phyloP scores from a whole-genome alignment of 306 rosid genomes.

The Cicer chorassanicum region DNA sequence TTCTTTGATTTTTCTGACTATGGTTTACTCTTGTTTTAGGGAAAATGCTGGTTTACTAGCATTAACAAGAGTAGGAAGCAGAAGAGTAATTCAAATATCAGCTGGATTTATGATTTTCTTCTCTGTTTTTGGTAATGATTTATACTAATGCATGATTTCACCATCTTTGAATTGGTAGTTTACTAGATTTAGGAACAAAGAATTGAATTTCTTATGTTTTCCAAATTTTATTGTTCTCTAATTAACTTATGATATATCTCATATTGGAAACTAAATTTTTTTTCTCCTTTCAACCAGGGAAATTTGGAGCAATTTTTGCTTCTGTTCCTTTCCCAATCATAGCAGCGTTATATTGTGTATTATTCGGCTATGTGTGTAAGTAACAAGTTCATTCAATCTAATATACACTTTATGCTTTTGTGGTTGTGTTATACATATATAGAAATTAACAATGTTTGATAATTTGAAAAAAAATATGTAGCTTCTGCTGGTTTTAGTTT shows the following conservation, averaged over 20 bases:
- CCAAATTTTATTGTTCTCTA: background rate
- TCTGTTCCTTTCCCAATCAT: slow-evolving; percentile 80
- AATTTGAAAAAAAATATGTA: slow-evolving; percentile 40
- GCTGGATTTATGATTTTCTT: slow-evolving; percentile 88
- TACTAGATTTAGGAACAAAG: background rate
- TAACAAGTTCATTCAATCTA: slow-evolving; percentile 28
- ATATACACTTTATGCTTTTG: background rate
- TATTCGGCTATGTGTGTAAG: slow-evolving; percentile 78
- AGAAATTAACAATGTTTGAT: slow-evolving; percentile 22
- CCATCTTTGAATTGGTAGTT: background rate
- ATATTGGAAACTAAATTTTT: background rate
- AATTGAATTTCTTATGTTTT: slow-evolving; percentile 16
- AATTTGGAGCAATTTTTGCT: slow-evolving; percentile 77
- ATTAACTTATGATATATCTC: background rate
- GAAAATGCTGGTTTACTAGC: slow-evolving; percentile 87
- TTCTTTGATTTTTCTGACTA: background rate
- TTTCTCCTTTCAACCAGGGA: slow-evolving; percentile 48
- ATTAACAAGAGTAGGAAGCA: slow-evolving; percentile 80
- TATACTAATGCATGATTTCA: background rate
- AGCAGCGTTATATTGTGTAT: slow-evolving; percentile 76
- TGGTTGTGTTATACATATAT: background rate
- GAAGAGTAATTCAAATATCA: slow-evolving; percentile 88
- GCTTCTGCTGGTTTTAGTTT: slow-evolving; percentile 88
- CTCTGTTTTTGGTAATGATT: slow-evolving; percentile 69
- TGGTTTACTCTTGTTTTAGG: slow-evolving; percentile 38